Evolutionary conservation across 148 eudicot genomes (phyloP), one percentile per base, ranked within the genome.

Genomic region (Rhododendron vialii): DNA sequence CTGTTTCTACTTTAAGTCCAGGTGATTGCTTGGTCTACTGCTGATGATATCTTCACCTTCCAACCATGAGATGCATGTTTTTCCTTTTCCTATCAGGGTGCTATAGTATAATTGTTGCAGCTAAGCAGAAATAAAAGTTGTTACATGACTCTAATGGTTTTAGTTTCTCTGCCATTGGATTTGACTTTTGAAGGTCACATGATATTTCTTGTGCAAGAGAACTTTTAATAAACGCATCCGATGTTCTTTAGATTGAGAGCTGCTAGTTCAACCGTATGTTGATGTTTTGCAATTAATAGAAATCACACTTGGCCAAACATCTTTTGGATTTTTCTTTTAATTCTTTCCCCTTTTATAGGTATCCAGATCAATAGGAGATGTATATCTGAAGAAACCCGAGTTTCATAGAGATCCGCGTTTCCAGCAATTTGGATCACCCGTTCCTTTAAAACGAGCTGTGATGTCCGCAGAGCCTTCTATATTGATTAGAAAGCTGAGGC

Each of bases 401-500:
- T 84, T 69, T 73, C 80, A 78, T 80, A 80, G 90, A 73, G 88
- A 89, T 81, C 90, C 90, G 84, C 65, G 86, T 8, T 86, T 81
- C 78, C 86, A 80, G 79, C 88, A 74, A 76, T 86, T 73, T 33
- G 90, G 82, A 84, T 74, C 67, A 3, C 82, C 82, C 0, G n/a
- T 86, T 33, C 88, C 90, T 41, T 55, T 89, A 51, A 89, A 75
- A 89, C 80, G 85, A 84, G 71, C 90, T 26, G 90, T 89, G 15
- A 86, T 89, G 88, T 86, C 90, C 73, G 90, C 90, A 30, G 90
- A 89, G 83, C 90, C 90, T 24, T 87, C 90, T 20, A 87, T 89
- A 87, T 38, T 84, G 85, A 78, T 67, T n/a, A 85, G 65, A 26
- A 87, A 84, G 81, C 50, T 89, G 47, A 89, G 80, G 73, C 87